Conservation (phyloP, 1,284 basidiomycete genomes). For the Agroathelia rolfsii region DNA sequence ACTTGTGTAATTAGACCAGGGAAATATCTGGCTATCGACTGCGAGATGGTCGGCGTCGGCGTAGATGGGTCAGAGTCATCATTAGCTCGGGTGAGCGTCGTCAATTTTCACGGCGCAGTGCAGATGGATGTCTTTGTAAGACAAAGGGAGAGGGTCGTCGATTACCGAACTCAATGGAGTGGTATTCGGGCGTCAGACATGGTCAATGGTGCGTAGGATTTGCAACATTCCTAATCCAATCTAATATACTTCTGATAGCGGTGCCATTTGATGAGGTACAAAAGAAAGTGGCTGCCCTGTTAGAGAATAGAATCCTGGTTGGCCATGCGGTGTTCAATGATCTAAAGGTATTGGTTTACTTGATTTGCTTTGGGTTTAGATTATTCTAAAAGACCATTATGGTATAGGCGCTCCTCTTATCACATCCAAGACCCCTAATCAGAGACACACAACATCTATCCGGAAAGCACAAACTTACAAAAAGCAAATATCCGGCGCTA, state of each 20-base stretch:
- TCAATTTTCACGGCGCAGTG: slow-evolving; percentile 82
- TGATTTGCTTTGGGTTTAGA: slow-evolving; percentile 11
- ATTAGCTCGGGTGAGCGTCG: slow-evolving; percentile 84
- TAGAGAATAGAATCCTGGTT: slow-evolving; percentile 79
- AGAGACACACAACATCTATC: slow-evolving; percentile 79
- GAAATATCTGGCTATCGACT: slow-evolving; percentile 81
- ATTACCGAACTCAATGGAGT: slow-evolving; percentile 89
- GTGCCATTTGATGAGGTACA: slow-evolving; percentile 78
- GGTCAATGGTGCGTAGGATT: slow-evolving; percentile 39
- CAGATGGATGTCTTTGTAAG: slow-evolving; percentile 82
- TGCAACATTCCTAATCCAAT: slow-evolving; percentile 3
- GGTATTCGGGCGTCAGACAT: slow-evolving; percentile 79
- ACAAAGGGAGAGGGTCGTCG: slow-evolving; percentile 83
- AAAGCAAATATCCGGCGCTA: slow-evolving; percentile 66
- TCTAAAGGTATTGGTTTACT: slow-evolving; percentile 77
- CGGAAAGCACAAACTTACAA: slow-evolving; percentile 42
- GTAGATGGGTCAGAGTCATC: slow-evolving; percentile 68
- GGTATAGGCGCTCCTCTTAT: slow-evolving; percentile 74
- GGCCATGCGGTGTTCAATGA: slow-evolving; percentile 94
- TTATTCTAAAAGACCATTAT: slow-evolving; percentile 2
- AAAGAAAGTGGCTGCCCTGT: slow-evolving; percentile 65
- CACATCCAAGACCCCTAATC: slow-evolving; percentile 71
- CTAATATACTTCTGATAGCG: slow-evolving; percentile 31
- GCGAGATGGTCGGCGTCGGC: slow-evolving; percentile 97
- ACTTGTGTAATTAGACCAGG: slow-evolving; percentile 43